phyloP scores from a whole-genome alignment of 2,329 filamentous ascomycete species.

The Penicillium italicum region DNA sequence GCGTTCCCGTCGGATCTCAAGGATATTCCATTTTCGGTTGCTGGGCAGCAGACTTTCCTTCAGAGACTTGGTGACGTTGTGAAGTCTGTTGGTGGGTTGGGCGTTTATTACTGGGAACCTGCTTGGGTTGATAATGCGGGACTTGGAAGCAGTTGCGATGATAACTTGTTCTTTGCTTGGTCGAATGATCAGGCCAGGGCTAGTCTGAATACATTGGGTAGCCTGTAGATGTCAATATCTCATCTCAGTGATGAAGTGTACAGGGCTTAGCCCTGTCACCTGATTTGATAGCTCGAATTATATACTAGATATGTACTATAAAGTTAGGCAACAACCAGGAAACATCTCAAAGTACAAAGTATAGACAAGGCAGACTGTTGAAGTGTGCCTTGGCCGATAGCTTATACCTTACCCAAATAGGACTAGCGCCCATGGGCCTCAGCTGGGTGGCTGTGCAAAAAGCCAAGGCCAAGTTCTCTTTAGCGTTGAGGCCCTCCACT shows the following conservation, averaged over 20 bases:
- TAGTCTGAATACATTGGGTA: constrained; percentile 55
- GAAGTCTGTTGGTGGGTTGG: constrained; percentile 53
- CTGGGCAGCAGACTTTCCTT: constrained; percentile 62
- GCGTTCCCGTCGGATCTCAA: constrained; percentile 59
- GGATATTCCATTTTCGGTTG: constrained; percentile 59
- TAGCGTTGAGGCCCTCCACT: constrained; percentile 7
- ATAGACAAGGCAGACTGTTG: constrained; percentile 13
- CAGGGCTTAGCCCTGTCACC: background rate
- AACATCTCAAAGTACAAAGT: background rate
- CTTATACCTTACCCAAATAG: constrained; percentile 14
- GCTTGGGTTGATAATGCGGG: constrained; percentile 65
- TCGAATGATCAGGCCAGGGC: constrained; percentile 51
- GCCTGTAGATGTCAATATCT: constrained; percentile 36
- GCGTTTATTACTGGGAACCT: constrained; percentile 72
- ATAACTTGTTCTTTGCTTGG: constrained; percentile 60
- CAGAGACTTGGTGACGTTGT: constrained; percentile 58
- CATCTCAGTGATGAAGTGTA: background rate
- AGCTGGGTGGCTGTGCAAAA: constrained; percentile 32
- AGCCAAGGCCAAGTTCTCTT: constrained; percentile 6
- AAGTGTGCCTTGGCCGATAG: constrained; percentile 18
- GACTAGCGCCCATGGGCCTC: constrained; percentile 18
- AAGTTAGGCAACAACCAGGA: background rate
- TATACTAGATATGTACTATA: background rate
- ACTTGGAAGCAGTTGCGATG: constrained; percentile 62
- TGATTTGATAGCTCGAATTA: background rate